Base-by-base conservation (phyloP, 192 early-diverging fungal genomes). In the Entrophospora sp. region DNA sequence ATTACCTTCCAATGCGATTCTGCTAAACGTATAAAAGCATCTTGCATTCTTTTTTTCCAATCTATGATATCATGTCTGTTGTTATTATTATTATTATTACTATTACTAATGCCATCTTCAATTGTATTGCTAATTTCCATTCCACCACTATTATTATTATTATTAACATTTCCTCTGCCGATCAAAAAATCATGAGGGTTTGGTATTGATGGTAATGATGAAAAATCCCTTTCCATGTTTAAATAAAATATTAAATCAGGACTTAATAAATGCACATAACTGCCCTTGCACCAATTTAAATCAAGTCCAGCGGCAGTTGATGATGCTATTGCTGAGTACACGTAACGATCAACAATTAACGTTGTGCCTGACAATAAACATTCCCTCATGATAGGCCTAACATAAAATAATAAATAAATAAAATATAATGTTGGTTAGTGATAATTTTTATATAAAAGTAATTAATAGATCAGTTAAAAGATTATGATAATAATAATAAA, bases 1-100 rank as follows among this genome's bases (percentile, higher is more conserved):
- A 35, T 51, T 42, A 66, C 64, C 51, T 66, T 66, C 64, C 64
- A 66, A 6, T 66, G 48, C 28, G 16, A 36, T 55, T 66, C 64
- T 13, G 38, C 48, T 5, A 66, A 28, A n/a, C 52, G 25, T 28
- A 4, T 8, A 28, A 66, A 38, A 22, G 64, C 38, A 32, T 66
- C 64, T 42, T 66, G 64, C 7, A 52, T 43, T 55, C 64, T 52
- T 55, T 32, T 42, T 40, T 66, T 48, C 51, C 62, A 64, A 27
- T 64, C 62, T 8, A 34, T 57, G 13, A 30, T 34, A 20, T 28
- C 24, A 34, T 25, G 24, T 5, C 18, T 64, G 10, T 25, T 25
- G 14, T 40, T 34, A 28, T 55, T 34, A 20, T 20, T 27, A 38
- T 31, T 25, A 5, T 7, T 5, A 5, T 7, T 18, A 18, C 10